Evolutionary conservation across 2,329 filamentous ascomycete species (phyloP), one percentile per base, ranked within the genome.

Genomic region (Juglanconis juglandina): DNA sequence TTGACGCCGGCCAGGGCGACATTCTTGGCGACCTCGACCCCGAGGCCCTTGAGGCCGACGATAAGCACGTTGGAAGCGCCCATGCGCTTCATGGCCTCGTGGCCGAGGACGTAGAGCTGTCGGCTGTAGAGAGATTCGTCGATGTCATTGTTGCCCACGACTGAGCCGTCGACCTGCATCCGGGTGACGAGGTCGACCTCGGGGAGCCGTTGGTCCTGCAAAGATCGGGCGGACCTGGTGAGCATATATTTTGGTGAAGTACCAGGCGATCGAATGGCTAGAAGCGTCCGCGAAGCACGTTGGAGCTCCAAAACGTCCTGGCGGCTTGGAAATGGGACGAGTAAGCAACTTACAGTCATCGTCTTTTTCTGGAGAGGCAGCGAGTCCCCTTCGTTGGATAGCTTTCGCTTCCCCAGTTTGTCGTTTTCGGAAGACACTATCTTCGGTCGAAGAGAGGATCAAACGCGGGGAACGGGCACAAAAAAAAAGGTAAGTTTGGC

Each of bases 1-100:
- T 99, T 99, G 77, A 99, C 95, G 74, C 95, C 95, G 68, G 95
- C 95, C 68, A 99, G 88, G 62, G 95, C 95, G 71, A 99, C 92
- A 71, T 99, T 99, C 84, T 99, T 99, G 71, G 95, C 94, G 69
- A 99, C 95, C 78, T 99, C 95, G 59, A 97, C 94, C 79, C 95
- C 95, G 46, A 99, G 85, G 55, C 95, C 95, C 75, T 95, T 94
- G 67, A 98, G 81, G 65, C 95, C 95, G 64, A 94, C 90, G 59
- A 99, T 83, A 56, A 99, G 89, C 62, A 99, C 86, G 72, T 98
- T 96, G 58, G 95, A 98, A 64, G 92, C 91, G 71, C 93, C 87
- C 95, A 99, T 99, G 71, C 95, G 92, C 83, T 96, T 98, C 95
- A 99, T 99, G 66, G 95, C 95, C 76, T 88, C 86, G 69, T 89